Evolutionary conservation across 2,329 filamentous ascomycete species (phyloP).

Genomic region (Colletotrichum kahawae): DNA sequence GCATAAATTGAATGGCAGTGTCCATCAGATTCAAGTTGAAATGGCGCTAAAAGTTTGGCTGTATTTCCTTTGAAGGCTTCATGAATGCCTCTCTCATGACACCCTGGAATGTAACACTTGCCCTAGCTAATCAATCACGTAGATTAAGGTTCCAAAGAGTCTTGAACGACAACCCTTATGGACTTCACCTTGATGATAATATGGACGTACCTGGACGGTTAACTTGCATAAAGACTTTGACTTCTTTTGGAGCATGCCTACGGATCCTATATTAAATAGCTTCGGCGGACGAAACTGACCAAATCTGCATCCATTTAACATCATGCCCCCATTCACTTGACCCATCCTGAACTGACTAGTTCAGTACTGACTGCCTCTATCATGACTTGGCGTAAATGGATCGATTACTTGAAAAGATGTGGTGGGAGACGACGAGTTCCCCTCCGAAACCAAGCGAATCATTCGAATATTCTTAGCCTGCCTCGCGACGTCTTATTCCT

Average conservation of each 20-base stretch:
- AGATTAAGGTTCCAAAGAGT: not conserved
- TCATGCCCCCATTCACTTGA: rapidly evolving
- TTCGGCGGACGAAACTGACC: not conserved
- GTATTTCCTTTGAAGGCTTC: not conserved
- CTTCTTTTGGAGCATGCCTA: not conserved
- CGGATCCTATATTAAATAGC: not conserved
- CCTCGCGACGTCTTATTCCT: not conserved
- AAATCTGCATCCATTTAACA: not conserved
- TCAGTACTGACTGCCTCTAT: not conserved
- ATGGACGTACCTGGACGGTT: not conserved
- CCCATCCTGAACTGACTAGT: not conserved
- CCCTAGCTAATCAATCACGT: not conserved
- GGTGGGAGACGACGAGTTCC: not conserved
- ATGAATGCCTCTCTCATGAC: not conserved
- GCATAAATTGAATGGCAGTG: not conserved
- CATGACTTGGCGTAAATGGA: not conserved
- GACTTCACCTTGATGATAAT: not conserved
- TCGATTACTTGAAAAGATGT: rapidly evolving
- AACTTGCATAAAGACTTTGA: not conserved
- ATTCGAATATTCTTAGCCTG: not conserved
- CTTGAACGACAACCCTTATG: not conserved
- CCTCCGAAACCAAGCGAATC: not conserved
- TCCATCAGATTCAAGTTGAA: not conserved
- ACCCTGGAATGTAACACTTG: not conserved
- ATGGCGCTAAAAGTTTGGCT: rapidly evolving